Conservation (phyloP, 2,329 filamentous ascomycete genomes). For the Hypoxylon sp. region DNA sequence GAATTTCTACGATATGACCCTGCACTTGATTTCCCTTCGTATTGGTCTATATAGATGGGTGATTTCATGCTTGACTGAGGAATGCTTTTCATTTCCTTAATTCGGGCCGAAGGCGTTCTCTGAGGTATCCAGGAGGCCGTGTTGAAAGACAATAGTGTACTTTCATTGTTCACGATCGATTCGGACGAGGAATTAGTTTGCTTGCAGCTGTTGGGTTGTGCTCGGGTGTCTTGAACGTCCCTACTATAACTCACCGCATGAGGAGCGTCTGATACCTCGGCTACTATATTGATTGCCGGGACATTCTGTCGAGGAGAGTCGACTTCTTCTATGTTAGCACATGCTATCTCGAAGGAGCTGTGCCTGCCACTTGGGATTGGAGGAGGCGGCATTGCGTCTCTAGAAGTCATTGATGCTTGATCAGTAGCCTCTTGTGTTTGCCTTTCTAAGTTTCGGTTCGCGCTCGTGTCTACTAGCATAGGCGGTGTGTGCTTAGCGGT, state of each 20-base stretch:
- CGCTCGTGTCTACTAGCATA: background rate
- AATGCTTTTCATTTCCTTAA: conserved; percentile 26
- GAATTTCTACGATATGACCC: background rate
- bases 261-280: conserved; percentile 7
- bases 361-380: conserved; percentile 44
- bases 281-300: background rate
- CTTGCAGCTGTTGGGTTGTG: background rate
- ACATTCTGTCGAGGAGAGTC: background rate
- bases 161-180: conserved; percentile 17
- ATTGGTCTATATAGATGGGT: conserved; percentile 41
- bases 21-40: conserved; percentile 13
- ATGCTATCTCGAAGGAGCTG: background rate
- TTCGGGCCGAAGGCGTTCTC: conserved; percentile 37
- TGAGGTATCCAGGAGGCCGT: conserved; percentile 51
- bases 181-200: conserved; percentile 6
- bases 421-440: conserved; percentile 25
- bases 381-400: conserved; percentile 54
- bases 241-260: background rate
- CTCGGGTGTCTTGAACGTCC: conserved; percentile 1
- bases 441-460: background rate
- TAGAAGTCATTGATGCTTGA: conserved; percentile 46
- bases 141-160: conserved; percentile 33
- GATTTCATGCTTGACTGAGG: conserved; percentile 41
- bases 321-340: conserved; percentile 6
- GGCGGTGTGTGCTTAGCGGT: background rate